Conservation (phyloP, 2,329 filamentous ascomycete genomes). For the Rutstroemia sp. region DNA sequence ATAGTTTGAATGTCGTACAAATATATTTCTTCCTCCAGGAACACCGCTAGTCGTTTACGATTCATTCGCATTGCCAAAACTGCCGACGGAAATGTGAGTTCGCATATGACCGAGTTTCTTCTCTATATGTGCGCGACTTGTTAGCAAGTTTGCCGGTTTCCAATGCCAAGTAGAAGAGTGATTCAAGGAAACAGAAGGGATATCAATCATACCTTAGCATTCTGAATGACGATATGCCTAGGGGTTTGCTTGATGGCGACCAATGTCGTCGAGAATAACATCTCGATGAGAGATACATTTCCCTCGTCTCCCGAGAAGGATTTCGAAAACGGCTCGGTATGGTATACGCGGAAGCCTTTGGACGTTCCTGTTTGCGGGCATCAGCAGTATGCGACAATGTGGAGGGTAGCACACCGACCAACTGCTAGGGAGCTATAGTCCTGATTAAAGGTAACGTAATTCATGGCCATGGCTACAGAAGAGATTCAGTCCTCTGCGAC, state of each 20-base stretch:
- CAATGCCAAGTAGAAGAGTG: background rate
- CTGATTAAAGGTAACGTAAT: conserved; percentile 99
- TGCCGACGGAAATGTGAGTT: conserved; percentile 95
- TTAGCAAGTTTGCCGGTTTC: background rate
- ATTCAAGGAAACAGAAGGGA: background rate
- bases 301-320: conserved; percentile 92
- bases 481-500: background rate
- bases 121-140: conserved; percentile 30
- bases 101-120: conserved; percentile 80
- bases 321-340: conserved; percentile 91
- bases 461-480: conserved; percentile 59
- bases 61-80: conserved; percentile 92
- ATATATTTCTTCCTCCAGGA: conserved; percentile 94
- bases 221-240: conserved; percentile 87
- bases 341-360: conserved; percentile 92
- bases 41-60: conserved; percentile 84
- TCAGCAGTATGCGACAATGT: background rate
- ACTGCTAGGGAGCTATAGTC: conserved; percentile 97
- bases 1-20: conserved; percentile 99
- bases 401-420: conserved; percentile 47
- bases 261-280: conserved; percentile 96
- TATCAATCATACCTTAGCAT: conserved; percentile 67
- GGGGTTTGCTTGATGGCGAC: conserved; percentile 91
- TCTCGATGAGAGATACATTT: conserved; percentile 93
- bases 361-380: conserved; percentile 60